These are phyloP conservation scores for Scolecobasidium constrictum DNA, from an alignment of 2,329 filamentous ascomycete species.

Conservation along the genomic window DNA sequence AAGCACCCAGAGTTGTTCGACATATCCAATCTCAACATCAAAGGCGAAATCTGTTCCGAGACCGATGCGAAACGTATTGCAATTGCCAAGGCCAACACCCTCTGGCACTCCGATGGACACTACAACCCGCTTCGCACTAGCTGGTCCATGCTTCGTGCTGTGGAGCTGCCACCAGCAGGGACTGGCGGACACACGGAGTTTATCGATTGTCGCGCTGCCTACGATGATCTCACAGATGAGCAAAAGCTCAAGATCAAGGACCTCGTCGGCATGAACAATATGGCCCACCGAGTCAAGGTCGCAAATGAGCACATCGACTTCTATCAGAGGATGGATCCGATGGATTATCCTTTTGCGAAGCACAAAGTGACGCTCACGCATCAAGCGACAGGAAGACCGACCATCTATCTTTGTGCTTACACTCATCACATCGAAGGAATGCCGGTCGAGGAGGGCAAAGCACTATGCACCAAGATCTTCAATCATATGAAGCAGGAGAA, in stretches of 20 bases:
- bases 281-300: neutral
- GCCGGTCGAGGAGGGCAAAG: constrained; percentile 22
- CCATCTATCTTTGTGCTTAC: constrained; percentile 8
- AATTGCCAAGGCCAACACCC: constrained; percentile 12
- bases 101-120: constrained; percentile 20
- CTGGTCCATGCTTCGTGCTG: constrained; percentile 17
- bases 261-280: constrained; percentile 15
- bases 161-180: constrained; percentile 17
- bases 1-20: constrained; percentile 44
- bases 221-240: constrained; percentile 17
- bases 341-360: constrained; percentile 1
- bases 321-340: neutral
- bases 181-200: constrained; percentile 19
- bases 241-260: constrained; percentile 16
- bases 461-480: constrained; percentile 31
- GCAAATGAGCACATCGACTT: constrained; percentile 1
- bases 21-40: constrained; percentile 42
- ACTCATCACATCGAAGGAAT: constrained; percentile 13
- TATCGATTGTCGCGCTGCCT: constrained; percentile 18
- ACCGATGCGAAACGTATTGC: constrained; percentile 30
- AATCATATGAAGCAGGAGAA: constrained; percentile 37
- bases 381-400: constrained; percentile 5
- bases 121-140: constrained; percentile 20
- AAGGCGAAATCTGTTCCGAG: constrained; percentile 34
- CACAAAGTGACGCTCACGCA: constrained; percentile 5